Base-by-base conservation (phyloP, 768 basidiomycete genomes). In the Bullera alba region DNA sequence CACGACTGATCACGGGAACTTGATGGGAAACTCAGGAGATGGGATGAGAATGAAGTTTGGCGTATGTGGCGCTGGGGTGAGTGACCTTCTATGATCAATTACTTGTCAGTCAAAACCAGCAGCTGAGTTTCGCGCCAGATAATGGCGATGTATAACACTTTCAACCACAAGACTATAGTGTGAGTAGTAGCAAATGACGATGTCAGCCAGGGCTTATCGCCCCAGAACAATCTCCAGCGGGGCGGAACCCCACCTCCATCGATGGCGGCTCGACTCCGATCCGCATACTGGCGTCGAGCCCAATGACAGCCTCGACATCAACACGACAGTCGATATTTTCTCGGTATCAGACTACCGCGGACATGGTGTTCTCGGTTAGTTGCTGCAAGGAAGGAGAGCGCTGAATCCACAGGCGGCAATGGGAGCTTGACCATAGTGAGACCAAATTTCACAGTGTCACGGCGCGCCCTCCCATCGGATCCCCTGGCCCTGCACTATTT, bases 1-100 rank as follows among this genome's bases (percentile, higher is more conserved):
- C 3, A 55, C 58, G 3, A 66, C 64, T 2, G 64, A 60, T 43
- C 58, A 60, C 26, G 64, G 64, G 1, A 60, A 55, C 42, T 35
- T 66, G 19, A 53, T 63, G 25, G 38, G 62, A 25, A 53, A 57
- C 41, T 36, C 42, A 22, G 26, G 19, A 19, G 48, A 54, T 19
- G 58, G 60, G 8, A 42, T 43, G 19, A 51, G 51, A 1, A 28
- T 47, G 29, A 41, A 29, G 3, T 26, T 65, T 14, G 34, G 22
- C 3, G 41, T 65, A 4, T 65, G 63, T 27, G 42, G 46, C 16
- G 46, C 53, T 17, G 27, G 35, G 0, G 62, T 61, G 34, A 39
- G 60, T 55, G 21, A 5, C n/a, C 2, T 25, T 21, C 53, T 23
- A 5, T n/a, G 19, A 19, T 32, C 28, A 17, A 5, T 12, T n/a